Base-by-base conservation (phyloP, 2,329 filamentous ascomycete species). In the Gyromitra esculenta region DNA sequence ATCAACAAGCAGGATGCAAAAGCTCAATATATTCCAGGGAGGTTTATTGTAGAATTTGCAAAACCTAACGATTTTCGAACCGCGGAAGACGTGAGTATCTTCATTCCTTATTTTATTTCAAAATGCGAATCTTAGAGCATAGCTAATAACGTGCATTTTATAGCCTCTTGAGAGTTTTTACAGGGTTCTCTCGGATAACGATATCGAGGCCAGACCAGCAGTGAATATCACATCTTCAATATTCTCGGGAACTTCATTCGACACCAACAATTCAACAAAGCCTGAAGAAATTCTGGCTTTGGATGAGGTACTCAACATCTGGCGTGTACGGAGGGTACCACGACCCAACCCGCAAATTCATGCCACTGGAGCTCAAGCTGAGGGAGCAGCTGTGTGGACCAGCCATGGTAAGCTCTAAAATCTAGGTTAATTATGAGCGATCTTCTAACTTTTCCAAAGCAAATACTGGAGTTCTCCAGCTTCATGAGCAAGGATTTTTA, bases 231-330 rank as follows among this genome's bases (percentile, higher is more conserved):
- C 77, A 39, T 78, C 71, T 9, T 60, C 67, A 25, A 18, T 79
- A 37, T 79, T 79, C 43, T 48, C 74, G 15, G 77, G 77, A 52
- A 66, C 76, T 45, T 78, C 77, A 52, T 79, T 79, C 65, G 66
- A 75, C 31, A 67, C 57, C 9, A 21, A 52, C 21, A 11, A 43
- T 6, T 59, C 63, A 1, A 77, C 66, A 45, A 75, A 72, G 7
- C 56, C 67, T 5, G 75, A 67, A 35, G 71, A 79, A 5, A 78
- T 79, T 67, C 43, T 54, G 13, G 75, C 65, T 31, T 57, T 79
- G 15, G 54, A 71, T 3, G 41, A 66, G n/a, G 77, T 78, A 21
- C 13, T 25, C 6, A 77, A 67, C 5, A 76, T 78, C 25, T 78
- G 77, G 75, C 70, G 35, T 54, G 75, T 77, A 54, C 57, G 65